These are phyloP conservation scores for Penicillium odoratum DNA, from an alignment of 495 filamentous ascomycete species.

Conservation along the genomic window DNA sequence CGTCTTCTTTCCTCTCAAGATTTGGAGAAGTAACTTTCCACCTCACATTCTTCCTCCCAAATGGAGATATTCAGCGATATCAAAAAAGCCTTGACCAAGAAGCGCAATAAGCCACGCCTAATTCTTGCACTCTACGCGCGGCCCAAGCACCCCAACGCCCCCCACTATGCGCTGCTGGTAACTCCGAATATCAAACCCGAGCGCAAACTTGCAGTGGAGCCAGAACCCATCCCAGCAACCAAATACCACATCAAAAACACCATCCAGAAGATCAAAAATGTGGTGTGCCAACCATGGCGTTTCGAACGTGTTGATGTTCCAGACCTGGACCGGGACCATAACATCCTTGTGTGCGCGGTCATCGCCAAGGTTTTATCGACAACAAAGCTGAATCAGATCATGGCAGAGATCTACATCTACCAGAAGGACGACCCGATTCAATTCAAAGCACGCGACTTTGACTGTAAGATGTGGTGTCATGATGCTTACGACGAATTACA, in stretches of 20 bases:
- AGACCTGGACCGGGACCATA: neutral
- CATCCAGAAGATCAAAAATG: neutral
- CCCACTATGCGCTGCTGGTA: slow-evolving; percentile 14
- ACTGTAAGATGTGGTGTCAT: slow-evolving; percentile 2
- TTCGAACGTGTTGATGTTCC: neutral
- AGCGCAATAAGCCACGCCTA: slow-evolving; percentile 16
- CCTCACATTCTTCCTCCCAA: no score
- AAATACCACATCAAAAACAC: slow-evolving; percentile 12
- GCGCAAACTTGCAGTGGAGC: neutral
- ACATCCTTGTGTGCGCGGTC: slow-evolving; percentile 1
- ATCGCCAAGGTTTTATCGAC: slow-evolving; percentile 6
- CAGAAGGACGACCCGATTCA: neutral
- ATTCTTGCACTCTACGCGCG: slow-evolving; percentile 8
- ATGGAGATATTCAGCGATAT: neutral
- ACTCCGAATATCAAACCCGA: slow-evolving; percentile 6
- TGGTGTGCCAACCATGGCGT: neutral
- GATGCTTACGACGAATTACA: slow-evolving; percentile 2
- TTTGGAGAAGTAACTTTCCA: no score
- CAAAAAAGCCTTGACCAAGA: neutral
- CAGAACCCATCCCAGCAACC: neutral
- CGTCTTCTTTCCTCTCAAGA: no score
- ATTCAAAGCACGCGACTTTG: neutral
- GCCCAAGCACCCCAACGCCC: slow-evolving; percentile 1
- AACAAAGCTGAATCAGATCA: neutral
- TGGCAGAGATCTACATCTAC: neutral